Percentiles rank a stretch among this genome's conserved stretches.
phyloP scores from a whole-genome alignment of 495 filamentous ascomycete genomes.

The Penicillium desertorum region DNA sequence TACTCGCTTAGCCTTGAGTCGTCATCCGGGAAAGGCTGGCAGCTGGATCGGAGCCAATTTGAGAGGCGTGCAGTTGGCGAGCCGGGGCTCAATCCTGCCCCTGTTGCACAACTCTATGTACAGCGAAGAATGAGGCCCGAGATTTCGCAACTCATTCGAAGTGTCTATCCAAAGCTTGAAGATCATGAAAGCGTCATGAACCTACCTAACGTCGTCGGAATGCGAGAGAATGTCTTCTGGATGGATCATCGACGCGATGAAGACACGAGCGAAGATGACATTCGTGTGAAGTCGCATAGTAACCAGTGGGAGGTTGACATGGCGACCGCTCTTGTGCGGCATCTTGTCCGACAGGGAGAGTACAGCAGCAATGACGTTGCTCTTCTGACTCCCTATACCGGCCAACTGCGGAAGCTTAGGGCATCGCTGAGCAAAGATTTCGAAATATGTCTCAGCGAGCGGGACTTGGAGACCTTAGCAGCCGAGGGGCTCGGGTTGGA shows the following conservation, averaged over 20 bases:
- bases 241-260: constrained; percentile 63
- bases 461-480: no score
- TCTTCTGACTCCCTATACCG: constrained; percentile 68
- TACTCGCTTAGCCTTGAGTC: constrained; percentile 50
- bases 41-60: constrained; percentile 15
- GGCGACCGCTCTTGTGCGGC: constrained; percentile 58
- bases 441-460: constrained; percentile 2
- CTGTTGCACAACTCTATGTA: constrained; percentile 55
- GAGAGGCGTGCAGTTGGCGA: constrained; percentile 15
- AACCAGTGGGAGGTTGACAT: constrained; percentile 69
- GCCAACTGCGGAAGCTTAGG: constrained; percentile 57
- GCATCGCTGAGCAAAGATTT: constrained; percentile 27
- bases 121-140: constrained; percentile 77
- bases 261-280: constrained; percentile 31
- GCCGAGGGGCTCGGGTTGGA: no score
- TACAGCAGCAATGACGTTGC: constrained; percentile 66
- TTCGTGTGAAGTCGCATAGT: constrained; percentile 51
- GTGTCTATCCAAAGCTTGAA: constrained; percentile 62
- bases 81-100: constrained; percentile 22
- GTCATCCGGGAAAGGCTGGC: constrained; percentile 5
- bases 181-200: constrained; percentile 49
- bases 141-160: constrained; percentile 59
- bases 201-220: constrained; percentile 60
- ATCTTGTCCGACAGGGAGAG: constrained; percentile 62
- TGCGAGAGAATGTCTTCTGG: constrained; percentile 68